A percentile compares a stretch with the other conserved stretches of the same genome.
Conservation (phyloP, 768 basidiomycete genomes). For the Leccinum uliginosum region DNA sequence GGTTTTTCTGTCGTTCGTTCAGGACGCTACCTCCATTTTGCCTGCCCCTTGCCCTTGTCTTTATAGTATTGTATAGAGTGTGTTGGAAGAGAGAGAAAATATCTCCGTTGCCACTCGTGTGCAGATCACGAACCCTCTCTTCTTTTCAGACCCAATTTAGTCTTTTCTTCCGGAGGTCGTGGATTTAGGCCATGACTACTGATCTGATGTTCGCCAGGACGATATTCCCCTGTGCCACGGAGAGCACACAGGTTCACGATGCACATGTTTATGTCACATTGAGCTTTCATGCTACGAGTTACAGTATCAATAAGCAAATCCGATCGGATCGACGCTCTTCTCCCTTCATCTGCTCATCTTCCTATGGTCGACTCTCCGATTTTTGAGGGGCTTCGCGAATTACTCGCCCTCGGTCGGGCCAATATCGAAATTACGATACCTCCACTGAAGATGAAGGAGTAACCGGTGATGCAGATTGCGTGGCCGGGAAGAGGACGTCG, state of each 20-base stretch:
- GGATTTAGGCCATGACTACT: not conserved
- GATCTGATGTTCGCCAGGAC: not conserved
- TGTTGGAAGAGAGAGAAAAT: not conserved
- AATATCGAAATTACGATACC: slow-evolving; percentile 39
- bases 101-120: not conserved
- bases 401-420: slow-evolving; percentile 37
- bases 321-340: no score
- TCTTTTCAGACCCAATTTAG: no score
- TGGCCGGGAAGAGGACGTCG: slow-evolving; percentile 47
- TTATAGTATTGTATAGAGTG: not conserved
- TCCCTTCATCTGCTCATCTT: slow-evolving; percentile 27
- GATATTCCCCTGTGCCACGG: not conserved
- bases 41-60: not conserved
- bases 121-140: not conserved
- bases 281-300: not conserved
- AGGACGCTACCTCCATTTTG: not conserved
- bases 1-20: not conserved
- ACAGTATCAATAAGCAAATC: not conserved
- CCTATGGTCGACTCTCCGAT: slow-evolving; percentile 39
- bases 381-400: slow-evolving; percentile 38
- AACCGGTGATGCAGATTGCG: slow-evolving; percentile 59
- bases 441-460: slow-evolving; percentile 60
- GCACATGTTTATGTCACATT: not conserved
- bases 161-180: not conserved
- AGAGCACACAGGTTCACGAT: no score